Base-by-base conservation (phyloP, 2,329 filamentous ascomycete species). In the Arthrobotrys sphaeroides region DNA sequence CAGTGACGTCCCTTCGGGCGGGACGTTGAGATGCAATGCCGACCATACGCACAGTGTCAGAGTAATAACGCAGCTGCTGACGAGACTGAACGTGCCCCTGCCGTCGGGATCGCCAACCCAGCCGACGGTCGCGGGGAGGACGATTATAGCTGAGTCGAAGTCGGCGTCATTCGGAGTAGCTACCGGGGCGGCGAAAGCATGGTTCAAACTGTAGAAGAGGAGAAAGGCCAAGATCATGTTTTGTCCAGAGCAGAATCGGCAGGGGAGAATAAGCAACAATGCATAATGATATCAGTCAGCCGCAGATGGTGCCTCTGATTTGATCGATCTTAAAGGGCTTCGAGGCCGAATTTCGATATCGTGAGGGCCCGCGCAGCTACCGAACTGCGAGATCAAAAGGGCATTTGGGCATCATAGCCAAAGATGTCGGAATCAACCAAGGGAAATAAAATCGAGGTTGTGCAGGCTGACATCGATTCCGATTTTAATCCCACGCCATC, bases 11-110 rank as follows among this genome's bases (percentile, higher is more conserved):
- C 59, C 64, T 51, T 59, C 45, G 26, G 42, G 47, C 12, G 81
- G 81, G n/a, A 84, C 78, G 43, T 84, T 83, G 2, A 83, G 78
- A 64, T 84, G 82, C 2, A 84, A 64, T 1, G 82, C 82, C 2
- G 81, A 80, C 75, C 81, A 83, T 5, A 83, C 81, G 73, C 82
- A 84, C 0, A 82, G 78, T 2, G 80, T 59, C 0, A 84, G 77
- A 1, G 83, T 82, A 2, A 82, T 42, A 1, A 82, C 49, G 57
- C 83, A 84, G 12, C 79, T 81, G 72, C 80, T 80, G 1, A 84
- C 60, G 22, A 84, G 81, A n/a, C 77, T 73, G 5, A 80, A 60
- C 0, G 81, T 83, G 1, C 82, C 81, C 16, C 82, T 78, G 5
- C 77, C 79, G 13, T 77, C 72, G 1, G 81, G 81, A 31, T 79